Evolutionary conservation across 768 basidiomycete species (phyloP), one percentile per base, ranked within the genome.

Genomic region (Rhodotorula toruloides): DNA sequence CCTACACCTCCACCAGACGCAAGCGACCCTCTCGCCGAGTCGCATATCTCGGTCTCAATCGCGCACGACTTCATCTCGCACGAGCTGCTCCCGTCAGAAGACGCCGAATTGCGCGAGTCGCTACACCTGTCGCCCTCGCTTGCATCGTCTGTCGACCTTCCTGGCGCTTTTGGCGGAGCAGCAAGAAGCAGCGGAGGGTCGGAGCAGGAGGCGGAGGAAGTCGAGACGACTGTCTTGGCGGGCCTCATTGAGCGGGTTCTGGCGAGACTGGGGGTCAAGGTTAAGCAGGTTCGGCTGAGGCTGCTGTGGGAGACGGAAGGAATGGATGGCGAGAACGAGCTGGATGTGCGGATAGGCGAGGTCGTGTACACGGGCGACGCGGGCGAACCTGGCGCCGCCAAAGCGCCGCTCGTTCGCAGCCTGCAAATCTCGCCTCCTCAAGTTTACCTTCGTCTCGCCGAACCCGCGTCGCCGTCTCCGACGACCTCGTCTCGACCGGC

Each of bases 41-140:
- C 91, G 31, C 86, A 91, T 22, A 32, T 65, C 31, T 65, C 64
- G n/a, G 83, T 83, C 34, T 86, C 86, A n/a, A 84, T 87, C 21
- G 89, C 91, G 3, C 87, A 90, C 71, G 85, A 87, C 7, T 97
- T 97, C 78, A 80, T 94, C 32, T 87, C 92, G 53, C 83, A 32
- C 52, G 90, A 92, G 74, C 80, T 96, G 55, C 82, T 85, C 31
- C 80, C 83, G 12, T 80, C 81, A 67, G 90, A 94, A 74, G 88
- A 86, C 72, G 84, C 83, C 12, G 80, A 83, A 39, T 81, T 93
- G 29, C 83, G 85, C 73, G 82, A 85, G 65, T 90, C 90, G 2
- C 77, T 91, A 53, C 84, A 83, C 72, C 76, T 82, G 68, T 81
- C 82, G 40, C 72, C 78, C 32, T 68, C 73, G 22, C 59, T 76